Percentiles rank a stretch among this genome's conserved stretches.
These are phyloP conservation scores for Gossypium trilobum DNA, from an alignment of 441 rosid genomes.

Conservation along the genomic window DNA sequence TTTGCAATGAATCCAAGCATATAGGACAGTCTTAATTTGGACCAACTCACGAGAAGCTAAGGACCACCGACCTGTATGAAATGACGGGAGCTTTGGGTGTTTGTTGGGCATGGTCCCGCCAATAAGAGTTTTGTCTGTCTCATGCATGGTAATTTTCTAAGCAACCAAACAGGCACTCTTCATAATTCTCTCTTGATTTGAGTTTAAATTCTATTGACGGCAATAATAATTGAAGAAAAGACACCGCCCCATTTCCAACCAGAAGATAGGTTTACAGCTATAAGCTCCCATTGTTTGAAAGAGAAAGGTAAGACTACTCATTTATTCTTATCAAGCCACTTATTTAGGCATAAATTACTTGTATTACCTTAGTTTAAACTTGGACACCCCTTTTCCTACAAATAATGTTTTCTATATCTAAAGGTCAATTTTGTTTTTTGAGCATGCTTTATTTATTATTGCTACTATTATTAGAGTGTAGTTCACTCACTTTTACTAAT, in stretches of 20 bases:
- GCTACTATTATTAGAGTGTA: no score
- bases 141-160: neutral
- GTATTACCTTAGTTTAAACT: no score
- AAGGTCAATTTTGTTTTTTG: no score
- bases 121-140: neutral
- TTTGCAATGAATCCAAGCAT: neutral
- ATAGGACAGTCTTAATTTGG: neutral
- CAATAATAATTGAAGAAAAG: neutral
- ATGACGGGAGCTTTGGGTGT: neutral
- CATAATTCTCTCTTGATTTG: neutral
- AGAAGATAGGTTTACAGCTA: neutral
- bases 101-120: slow-evolving; percentile 5
- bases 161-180: neutral
- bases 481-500: no score
- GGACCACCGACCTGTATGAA: neutral
- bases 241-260: neutral
- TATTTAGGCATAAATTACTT: no score
- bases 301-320: neutral
- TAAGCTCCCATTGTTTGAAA: neutral
- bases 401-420: no score
- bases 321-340: no score
- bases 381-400: no score
- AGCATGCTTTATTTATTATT: no score
- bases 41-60: neutral
- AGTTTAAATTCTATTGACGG: neutral